phyloP scores from a whole-genome alignment of 169 alveolate genomes.

The Babesia sp. region DNA sequence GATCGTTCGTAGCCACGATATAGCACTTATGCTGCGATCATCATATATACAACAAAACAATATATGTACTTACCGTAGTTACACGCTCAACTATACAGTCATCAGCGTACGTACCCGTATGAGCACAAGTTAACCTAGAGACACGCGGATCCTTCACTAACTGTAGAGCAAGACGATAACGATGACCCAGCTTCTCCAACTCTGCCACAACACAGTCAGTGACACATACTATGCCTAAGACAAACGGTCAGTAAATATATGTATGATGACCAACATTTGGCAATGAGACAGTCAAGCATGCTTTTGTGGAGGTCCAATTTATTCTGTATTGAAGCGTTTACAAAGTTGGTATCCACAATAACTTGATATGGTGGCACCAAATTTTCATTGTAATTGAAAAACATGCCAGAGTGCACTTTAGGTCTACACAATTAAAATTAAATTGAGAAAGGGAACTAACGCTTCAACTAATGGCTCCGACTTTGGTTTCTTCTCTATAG shows the following conservation, averaged over 20 bases:
- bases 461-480: constrained; percentile 34
- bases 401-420: constrained; percentile 71
- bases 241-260: constrained; percentile 22
- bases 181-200: constrained; percentile 97
- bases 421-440: constrained; percentile 2
- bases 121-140: constrained; percentile 92
- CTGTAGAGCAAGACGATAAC: constrained; percentile 94
- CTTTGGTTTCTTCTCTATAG: not conserved
- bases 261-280: constrained; percentile 84
- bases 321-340: constrained; percentile 96
- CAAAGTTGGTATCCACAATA: constrained; percentile 97
- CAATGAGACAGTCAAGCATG: constrained; percentile 94
- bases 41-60: not conserved
- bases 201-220: constrained; percentile 99
- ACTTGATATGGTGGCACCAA: constrained; percentile 97
- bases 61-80: constrained; percentile 53
- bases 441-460: not conserved
- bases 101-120: constrained; percentile 98
- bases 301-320: constrained; percentile 94
- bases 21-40: constrained; percentile 89
- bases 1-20: constrained; percentile 98
- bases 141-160: constrained; percentile 96
- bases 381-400: constrained; percentile 86
- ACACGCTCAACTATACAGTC: constrained; percentile 97
- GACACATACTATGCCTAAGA: constrained; percentile 87